Percentiles rank a stretch among this genome's conserved stretches.
phyloP scores from a whole-genome alignment of 1,284 basidiomycete genomes.

The Microstroma glucosiphilum region DNA sequence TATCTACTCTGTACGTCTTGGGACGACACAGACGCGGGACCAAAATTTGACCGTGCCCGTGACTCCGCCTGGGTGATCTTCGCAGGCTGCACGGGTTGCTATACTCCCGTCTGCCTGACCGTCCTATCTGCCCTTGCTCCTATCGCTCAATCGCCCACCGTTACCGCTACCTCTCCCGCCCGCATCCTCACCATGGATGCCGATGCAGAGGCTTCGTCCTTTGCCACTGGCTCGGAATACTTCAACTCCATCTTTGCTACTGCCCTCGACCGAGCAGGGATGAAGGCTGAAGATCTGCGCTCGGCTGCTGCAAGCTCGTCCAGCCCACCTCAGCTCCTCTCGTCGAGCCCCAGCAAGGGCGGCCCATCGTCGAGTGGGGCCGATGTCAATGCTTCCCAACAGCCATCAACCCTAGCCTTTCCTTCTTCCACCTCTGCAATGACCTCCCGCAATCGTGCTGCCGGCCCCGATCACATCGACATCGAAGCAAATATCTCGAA shows the following conservation, averaged over 20 bases:
- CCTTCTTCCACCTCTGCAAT: neutral
- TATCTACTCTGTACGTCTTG: too few species aligned
- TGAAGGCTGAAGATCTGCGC: constrained; percentile 10
- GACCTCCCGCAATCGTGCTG: neutral
- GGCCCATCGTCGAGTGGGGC: neutral
- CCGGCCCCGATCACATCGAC: neutral
- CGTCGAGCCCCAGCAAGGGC: neutral
- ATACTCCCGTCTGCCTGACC: too few species aligned
- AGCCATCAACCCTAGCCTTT: too few species aligned
- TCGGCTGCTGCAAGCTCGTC: neutral
- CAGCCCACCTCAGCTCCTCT: too few species aligned
- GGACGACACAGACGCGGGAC: too few species aligned
- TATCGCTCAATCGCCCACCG: too few species aligned
- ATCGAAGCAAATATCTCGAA: neutral
- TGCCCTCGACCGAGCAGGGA: constrained; percentile 15
- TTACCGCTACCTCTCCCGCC: too few species aligned
- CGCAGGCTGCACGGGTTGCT: too few species aligned
- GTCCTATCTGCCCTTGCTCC: too few species aligned
- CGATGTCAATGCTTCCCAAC: neutral
- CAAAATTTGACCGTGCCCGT: too few species aligned
- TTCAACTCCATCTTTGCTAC: constrained; percentile 20
- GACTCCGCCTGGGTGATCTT: too few species aligned
- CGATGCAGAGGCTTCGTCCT: neutral
- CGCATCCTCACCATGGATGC: too few species aligned
- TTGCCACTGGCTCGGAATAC: constrained; percentile 16